A percentile compares a stretch with the other conserved stretches of the same genome.
phyloP scores from a whole-genome alignment of 768 basidiomycete species.

The Exsudoporus frostii region DNA sequence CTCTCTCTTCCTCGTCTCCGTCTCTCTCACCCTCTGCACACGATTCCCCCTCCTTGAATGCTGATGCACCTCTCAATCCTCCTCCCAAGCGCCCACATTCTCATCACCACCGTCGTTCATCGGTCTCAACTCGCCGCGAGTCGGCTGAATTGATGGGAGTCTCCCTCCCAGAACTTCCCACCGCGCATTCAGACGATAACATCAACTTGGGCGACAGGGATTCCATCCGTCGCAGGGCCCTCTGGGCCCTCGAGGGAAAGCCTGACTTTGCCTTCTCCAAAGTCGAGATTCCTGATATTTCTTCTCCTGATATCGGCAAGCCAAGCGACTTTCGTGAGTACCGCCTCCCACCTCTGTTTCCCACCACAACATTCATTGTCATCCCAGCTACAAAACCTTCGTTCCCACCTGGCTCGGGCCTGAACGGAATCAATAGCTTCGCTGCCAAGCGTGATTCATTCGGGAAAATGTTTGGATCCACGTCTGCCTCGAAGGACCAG shows the following conservation, averaged over 20 bases:
- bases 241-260: conserved; percentile 86
- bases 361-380: neutral
- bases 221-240: conserved; percentile 76
- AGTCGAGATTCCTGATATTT: conserved; percentile 82
- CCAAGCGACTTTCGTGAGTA: conserved; percentile 67
- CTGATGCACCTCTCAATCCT: conserved; percentile 17
- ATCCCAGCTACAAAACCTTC: conserved; percentile 57
- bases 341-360: neutral
- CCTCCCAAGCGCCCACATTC: conserved; percentile 59
- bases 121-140: conserved; percentile 86
- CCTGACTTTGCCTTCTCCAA: conserved; percentile 65
- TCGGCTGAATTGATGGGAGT: conserved; percentile 91
- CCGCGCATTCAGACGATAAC: conserved; percentile 61
- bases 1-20: conserved; percentile 40
- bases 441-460: conserved; percentile 78
- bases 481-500: conserved; percentile 69
- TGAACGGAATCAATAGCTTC: conserved; percentile 39
- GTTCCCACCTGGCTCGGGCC: conserved; percentile 47
- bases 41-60: conserved; percentile 28
- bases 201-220: conserved; percentile 70
- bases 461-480: conserved; percentile 57
- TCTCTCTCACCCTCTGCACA: conserved; percentile 38
- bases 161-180: conserved; percentile 61
- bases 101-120: conserved; percentile 81
- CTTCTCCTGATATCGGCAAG: conserved; percentile 54